Evolutionary conservation across 2,329 filamentous ascomycete species (phyloP).

Genomic region (Metarhizium guizhouense): DNA sequence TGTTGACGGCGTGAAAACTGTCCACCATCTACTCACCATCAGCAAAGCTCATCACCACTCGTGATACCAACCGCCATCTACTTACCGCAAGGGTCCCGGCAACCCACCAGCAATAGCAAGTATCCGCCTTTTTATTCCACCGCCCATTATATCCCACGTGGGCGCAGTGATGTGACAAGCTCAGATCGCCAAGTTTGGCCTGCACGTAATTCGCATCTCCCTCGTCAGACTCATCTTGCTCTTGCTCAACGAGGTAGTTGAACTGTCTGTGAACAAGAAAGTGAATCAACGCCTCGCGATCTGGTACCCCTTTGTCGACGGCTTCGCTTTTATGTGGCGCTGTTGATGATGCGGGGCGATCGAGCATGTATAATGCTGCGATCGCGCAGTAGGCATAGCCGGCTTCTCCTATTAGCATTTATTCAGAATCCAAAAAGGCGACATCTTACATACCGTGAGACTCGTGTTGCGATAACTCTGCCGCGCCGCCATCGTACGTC

Average conservation of each 20-base stretch:
- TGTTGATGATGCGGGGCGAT: slow-evolving; percentile 39
- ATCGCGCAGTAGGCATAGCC: slow-evolving; percentile 90
- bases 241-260: slow-evolving; percentile 39
- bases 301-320: slow-evolving; percentile 25
- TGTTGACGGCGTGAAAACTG: slow-evolving; percentile 47
- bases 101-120: slow-evolving; percentile 95
- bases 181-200: slow-evolving; percentile 24
- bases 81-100: slow-evolving; percentile 49
- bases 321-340: slow-evolving; percentile 12
- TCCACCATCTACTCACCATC: slow-evolving; percentile 43
- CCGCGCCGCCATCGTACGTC: slow-evolving; percentile 80
- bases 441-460: slow-evolving; percentile 56
- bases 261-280: slow-evolving; percentile 62
- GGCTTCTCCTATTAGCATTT: slow-evolving; percentile 36
- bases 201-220: slow-evolving; percentile 30
- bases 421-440: neutral
- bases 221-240: slow-evolving; percentile 36
- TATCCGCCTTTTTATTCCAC: slow-evolving; percentile 85
- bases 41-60: neutral
- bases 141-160: slow-evolving; percentile 81
- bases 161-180: slow-evolving; percentile 21
- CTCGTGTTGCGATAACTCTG: slow-evolving; percentile 70
- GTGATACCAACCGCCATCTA: neutral
- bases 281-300: slow-evolving; percentile 24
- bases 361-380: slow-evolving; percentile 67